phyloP scores from a whole-genome alignment of 148 eudicot genomes.

The Heliosperma pusillum region DNA sequence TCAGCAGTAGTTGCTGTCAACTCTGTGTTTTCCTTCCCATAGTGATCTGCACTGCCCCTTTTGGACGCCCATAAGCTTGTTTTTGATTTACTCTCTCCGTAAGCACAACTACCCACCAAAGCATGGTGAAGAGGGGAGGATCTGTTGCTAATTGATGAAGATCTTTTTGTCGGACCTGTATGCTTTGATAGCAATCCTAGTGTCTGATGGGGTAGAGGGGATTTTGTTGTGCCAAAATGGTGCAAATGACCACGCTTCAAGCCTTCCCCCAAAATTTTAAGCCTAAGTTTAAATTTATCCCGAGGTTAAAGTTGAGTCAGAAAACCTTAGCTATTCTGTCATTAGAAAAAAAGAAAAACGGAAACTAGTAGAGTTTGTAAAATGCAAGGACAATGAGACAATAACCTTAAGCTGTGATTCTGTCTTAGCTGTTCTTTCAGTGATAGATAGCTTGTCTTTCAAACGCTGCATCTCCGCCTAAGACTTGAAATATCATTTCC shows the following conservation, averaged over 20 bases:
- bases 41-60: conserved; percentile 42
- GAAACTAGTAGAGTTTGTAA: not conserved
- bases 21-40: conserved; percentile 51
- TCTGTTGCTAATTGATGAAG: conserved; percentile 33
- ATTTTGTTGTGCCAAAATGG: conserved; percentile 34
- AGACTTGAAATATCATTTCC: conserved; percentile 2
- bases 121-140: conserved; percentile 34
- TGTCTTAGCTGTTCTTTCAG: conserved; percentile 84
- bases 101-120: conserved; percentile 28
- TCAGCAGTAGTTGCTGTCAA: conserved; percentile 33
- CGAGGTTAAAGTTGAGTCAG: conserved; percentile 26
- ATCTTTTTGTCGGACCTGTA: conserved; percentile 46
- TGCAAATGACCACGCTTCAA: conserved; percentile 41
- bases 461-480: conserved; percentile 86
- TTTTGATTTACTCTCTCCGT: conserved; percentile 33
- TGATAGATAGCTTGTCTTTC: conserved; percentile 61
- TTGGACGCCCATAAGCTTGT: conserved; percentile 53
- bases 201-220: conserved; percentile 37
- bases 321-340: not conserved
- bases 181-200: conserved; percentile 57
- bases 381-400: not conserved
- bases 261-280: conserved; percentile 77
- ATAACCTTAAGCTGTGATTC: conserved; percentile 87
- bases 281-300: conserved; percentile 85
- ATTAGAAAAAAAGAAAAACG: not conserved